Conservation (phyloP, 305 asterid species). For the Solanum hybrid region DNA sequence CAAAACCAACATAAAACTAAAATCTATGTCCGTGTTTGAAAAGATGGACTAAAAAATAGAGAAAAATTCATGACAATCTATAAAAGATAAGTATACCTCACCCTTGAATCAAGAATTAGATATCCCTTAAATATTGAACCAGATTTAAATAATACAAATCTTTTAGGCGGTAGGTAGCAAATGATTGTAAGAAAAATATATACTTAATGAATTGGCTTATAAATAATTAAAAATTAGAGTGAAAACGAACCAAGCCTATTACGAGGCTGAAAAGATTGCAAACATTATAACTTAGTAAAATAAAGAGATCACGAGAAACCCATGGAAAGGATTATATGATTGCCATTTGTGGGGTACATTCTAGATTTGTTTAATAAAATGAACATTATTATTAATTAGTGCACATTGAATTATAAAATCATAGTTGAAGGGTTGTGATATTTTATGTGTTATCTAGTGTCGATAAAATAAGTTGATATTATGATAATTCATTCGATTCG, state of each 20-base stretch:
- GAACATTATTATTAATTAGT: neutral
- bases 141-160: too few species aligned
- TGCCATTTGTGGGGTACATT: neutral
- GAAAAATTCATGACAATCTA: too few species aligned
- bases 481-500: too few species aligned
- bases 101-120: too few species aligned
- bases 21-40: too few species aligned
- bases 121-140: neutral
- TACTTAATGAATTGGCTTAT: neutral
- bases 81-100: too few species aligned
- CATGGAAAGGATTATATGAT: neutral
- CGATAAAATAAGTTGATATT: neutral
- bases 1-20: neutral
- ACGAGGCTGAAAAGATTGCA: neutral
- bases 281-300: neutral
- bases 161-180: neutral
- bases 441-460: neutral
- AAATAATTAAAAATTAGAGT: neutral
- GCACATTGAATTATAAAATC: neutral
- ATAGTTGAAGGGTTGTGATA: neutral
- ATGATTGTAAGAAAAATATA: neutral
- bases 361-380: neutral
- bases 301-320: neutral
- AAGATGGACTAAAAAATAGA: neutral
- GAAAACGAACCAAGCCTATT: neutral